phyloP scores from a whole-genome alignment of 2,329 filamentous ascomycete species.

The Ophiocordyceps camponoti-floridani region DNA sequence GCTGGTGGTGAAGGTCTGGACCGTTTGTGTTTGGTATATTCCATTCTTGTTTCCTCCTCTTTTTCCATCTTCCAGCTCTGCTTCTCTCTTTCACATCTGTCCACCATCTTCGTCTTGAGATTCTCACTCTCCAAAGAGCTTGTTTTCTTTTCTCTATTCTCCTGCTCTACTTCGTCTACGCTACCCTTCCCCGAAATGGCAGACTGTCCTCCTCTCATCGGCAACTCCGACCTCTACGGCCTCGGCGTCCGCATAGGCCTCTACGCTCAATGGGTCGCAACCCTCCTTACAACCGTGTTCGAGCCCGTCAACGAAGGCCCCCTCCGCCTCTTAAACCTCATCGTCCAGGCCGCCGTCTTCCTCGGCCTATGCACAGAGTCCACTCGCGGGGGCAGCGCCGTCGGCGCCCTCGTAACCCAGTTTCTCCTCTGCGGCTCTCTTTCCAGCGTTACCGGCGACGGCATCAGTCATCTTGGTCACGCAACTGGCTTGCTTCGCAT shows the following conservation, averaged over 20 bases:
- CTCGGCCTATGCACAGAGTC: constrained; percentile 11
- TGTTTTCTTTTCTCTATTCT: too few species aligned
- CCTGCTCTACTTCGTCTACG: too few species aligned
- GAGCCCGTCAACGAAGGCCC: constrained; percentile 6
- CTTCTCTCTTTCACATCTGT: too few species aligned
- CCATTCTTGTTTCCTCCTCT: too few species aligned
- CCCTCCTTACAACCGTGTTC: constrained; percentile 8
- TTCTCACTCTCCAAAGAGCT: too few species aligned
- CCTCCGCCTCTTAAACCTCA: constrained; percentile 11
- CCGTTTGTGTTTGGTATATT: too few species aligned
- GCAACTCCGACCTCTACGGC: constrained; percentile 11
- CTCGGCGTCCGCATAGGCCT: constrained; percentile 9
- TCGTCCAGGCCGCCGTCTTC: constrained; percentile 11
- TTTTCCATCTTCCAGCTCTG: too few species aligned
- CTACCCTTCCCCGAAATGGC: background rate
- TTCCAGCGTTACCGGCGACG: constrained; percentile 9
- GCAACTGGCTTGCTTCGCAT: constrained; percentile 7
- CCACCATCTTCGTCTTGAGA: too few species aligned
- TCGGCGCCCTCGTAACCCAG: constrained; percentile 8
- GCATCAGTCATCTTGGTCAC: constrained; percentile 6
- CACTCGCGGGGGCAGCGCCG: constrained; percentile 3
- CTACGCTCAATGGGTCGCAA: constrained; percentile 9
- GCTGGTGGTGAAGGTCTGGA: too few species aligned
- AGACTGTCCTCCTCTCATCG: background rate
- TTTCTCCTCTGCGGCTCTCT: constrained; percentile 9